These are phyloP conservation scores for Colletotrichum horii DNA, from an alignment of 2,329 filamentous ascomycete species.

Conservation along the genomic window DNA sequence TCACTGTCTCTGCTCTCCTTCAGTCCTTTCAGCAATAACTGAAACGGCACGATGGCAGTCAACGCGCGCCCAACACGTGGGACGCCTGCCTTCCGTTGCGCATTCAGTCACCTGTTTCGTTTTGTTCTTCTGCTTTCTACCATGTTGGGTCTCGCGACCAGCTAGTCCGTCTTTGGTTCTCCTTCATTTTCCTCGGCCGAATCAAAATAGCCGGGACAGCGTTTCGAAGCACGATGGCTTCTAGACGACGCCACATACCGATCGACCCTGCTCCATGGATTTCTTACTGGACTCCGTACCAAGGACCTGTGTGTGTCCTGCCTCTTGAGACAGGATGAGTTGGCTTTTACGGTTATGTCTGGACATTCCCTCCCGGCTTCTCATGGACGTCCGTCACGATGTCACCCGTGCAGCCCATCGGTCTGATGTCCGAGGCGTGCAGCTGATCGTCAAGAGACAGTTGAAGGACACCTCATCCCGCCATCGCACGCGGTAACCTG, in stretches of 20 bases:
- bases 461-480: not conserved
- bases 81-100: not conserved
- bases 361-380: not conserved
- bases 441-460: not conserved
- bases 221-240: not conserved
- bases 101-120: not conserved
- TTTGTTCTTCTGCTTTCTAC: not conserved
- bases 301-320: not conserved
- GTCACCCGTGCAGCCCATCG: conserved; percentile 3
- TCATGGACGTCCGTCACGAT: conserved; percentile 1
- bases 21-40: not conserved
- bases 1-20: not conserved
- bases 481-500: not conserved
- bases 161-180: not conserved
- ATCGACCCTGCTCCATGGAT: not conserved
- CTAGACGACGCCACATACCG: not conserved
- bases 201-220: not conserved
- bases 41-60: conserved; percentile 10
- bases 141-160: not conserved
- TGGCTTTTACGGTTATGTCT: not conserved
- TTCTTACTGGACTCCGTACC: not conserved
- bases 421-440: not conserved
- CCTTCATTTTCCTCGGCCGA: not conserved
- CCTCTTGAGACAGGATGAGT: not conserved
- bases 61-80: not conserved